Percentiles rank a stretch among this genome's conserved stretches.
Evolutionary conservation across 2,329 filamentous ascomycete species (phyloP).

Genomic region (Cladosporium sp.): DNA sequence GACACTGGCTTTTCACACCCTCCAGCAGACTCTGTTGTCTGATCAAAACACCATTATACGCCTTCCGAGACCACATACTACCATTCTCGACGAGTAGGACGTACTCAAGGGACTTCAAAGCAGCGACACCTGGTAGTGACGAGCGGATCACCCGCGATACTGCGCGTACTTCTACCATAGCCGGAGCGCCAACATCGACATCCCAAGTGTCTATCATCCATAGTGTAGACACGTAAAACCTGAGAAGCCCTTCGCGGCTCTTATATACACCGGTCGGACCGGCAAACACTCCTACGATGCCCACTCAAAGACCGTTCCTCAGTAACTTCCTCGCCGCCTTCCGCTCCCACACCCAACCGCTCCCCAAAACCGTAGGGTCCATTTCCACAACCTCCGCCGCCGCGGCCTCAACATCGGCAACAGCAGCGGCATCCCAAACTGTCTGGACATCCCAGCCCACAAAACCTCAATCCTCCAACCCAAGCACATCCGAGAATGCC

Average conservation of each 20-base stretch:
- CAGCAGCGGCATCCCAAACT: conserved; percentile 13
- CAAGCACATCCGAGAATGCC: conserved; percentile 27
- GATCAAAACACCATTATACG: too few relatives aligned
- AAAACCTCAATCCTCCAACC: conserved; percentile 14
- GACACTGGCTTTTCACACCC: conserved; percentile 6
- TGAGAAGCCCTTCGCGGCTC: background rate
- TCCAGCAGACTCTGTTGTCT: conserved; percentile 1
- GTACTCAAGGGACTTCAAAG: too few relatives aligned
- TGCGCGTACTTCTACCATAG: too few relatives aligned
- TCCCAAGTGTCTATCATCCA: too few relatives aligned
- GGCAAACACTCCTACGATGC: conserved; percentile 41
- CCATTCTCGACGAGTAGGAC: too few relatives aligned
- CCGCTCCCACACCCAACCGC: conserved; percentile 55
- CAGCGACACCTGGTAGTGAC: too few relatives aligned
- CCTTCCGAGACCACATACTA: too few relatives aligned
- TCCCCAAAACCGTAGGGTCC: conserved; percentile 50
- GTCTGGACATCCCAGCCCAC: conserved; percentile 15
- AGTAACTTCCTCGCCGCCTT: conserved; percentile 65
- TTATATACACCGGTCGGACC: background rate
- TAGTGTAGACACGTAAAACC: too few relatives aligned
- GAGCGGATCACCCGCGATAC: too few relatives aligned
- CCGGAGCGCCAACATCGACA: too few relatives aligned
- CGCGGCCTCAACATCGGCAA: conserved; percentile 28
- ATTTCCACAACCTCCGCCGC: conserved; percentile 39
- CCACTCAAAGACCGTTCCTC: conserved; percentile 62